phyloP scores from a whole-genome alignment of 2,329 filamentous ascomycete genomes.

The Aspergillus neoniger region DNA sequence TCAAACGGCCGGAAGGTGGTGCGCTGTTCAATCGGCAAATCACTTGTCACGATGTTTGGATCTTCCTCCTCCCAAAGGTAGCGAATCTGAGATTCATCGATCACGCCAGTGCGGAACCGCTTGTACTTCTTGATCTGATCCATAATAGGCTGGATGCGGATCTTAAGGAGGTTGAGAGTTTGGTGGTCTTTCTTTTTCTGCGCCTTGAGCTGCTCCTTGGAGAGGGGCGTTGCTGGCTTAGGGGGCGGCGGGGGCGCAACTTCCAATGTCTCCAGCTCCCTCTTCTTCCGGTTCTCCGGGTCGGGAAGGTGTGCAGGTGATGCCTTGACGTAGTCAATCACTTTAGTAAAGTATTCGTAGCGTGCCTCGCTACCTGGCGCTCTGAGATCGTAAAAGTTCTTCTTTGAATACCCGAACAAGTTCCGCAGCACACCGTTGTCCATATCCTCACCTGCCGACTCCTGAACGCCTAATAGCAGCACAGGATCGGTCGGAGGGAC shows the following conservation, averaged over 20 bases:
- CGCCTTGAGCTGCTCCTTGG: constrained; percentile 76
- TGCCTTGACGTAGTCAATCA: constrained; percentile 76
- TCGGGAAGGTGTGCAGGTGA: constrained; percentile 85
- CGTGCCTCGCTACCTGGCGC: constrained; percentile 66
- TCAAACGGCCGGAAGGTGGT: constrained; percentile 73
- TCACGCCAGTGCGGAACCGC: constrained; percentile 78
- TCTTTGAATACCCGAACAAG: constrained; percentile 81
- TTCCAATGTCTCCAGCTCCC: constrained; percentile 74
- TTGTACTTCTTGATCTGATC: constrained; percentile 95
- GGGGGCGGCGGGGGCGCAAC: constrained; percentile 73
- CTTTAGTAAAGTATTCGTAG: constrained; percentile 74
- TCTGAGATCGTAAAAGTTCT: constrained; percentile 71
- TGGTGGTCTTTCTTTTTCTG: constrained; percentile 82
- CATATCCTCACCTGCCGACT: constrained; percentile 65
- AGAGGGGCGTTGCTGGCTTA: constrained; percentile 60
- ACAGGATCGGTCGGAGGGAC: constrained; percentile 90
- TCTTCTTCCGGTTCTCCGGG: constrained; percentile 79
- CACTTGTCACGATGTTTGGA: constrained; percentile 64
- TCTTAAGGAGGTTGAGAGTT: constrained; percentile 82
- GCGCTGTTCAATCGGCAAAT: constrained; percentile 58
- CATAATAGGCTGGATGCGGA: constrained; percentile 91
- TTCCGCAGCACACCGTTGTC: constrained; percentile 67
- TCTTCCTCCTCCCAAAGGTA: constrained; percentile 86
- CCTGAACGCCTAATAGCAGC: constrained; percentile 81
- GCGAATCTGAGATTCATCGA: constrained; percentile 71